Evolutionary conservation across 2,329 filamentous ascomycete genomes (phyloP).

Genomic region (Aspergillus pseudonomiae): DNA sequence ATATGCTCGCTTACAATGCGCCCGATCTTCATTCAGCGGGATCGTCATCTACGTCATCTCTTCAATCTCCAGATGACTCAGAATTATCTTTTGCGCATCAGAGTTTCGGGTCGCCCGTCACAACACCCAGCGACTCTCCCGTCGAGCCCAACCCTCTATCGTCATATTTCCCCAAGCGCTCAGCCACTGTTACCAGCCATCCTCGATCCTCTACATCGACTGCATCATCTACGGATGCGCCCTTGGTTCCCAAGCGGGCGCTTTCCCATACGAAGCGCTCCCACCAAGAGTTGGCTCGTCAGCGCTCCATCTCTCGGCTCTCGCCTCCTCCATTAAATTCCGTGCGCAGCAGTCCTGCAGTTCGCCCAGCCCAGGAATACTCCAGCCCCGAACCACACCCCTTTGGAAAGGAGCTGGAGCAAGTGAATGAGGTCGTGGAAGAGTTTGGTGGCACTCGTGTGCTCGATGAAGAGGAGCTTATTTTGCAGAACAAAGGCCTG

Average conservation of each 20-base stretch:
- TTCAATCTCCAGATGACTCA: slow-evolving; percentile 71
- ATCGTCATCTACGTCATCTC: slow-evolving; percentile 55
- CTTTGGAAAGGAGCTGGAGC: slow-evolving; percentile 85
- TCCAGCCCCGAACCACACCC: slow-evolving; percentile 60
- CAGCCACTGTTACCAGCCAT: slow-evolving; percentile 65
- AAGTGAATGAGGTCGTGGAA: slow-evolving; percentile 91
- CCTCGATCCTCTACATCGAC: slow-evolving; percentile 51
- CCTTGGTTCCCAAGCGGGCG: slow-evolving; percentile 74
- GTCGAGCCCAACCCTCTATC: slow-evolving; percentile 59
- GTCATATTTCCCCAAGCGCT: slow-evolving; percentile 69
- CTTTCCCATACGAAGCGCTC: slow-evolving; percentile 88
- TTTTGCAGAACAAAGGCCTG: slow-evolving; percentile 70
- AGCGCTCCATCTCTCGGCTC: slow-evolving; percentile 63
- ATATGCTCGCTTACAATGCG: slow-evolving; percentile 93
- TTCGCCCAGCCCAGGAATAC: slow-evolving; percentile 40
- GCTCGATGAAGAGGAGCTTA: slow-evolving; percentile 74
- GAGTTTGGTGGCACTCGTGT: slow-evolving; percentile 70
- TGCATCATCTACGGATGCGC: slow-evolving; percentile 56
- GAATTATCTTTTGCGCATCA: slow-evolving; percentile 55
- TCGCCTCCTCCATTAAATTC: slow-evolving; percentile 45
- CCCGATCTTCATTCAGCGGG: slow-evolving; percentile 68
- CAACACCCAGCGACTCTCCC: slow-evolving; percentile 51
- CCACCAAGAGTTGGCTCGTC: slow-evolving; percentile 73
- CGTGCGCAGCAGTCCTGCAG: slow-evolving; percentile 36
- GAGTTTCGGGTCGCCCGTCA: slow-evolving; percentile 54